Evolutionary conservation across 768 basidiomycete species (phyloP).

Genomic region (Pulveroboletus sp.): DNA sequence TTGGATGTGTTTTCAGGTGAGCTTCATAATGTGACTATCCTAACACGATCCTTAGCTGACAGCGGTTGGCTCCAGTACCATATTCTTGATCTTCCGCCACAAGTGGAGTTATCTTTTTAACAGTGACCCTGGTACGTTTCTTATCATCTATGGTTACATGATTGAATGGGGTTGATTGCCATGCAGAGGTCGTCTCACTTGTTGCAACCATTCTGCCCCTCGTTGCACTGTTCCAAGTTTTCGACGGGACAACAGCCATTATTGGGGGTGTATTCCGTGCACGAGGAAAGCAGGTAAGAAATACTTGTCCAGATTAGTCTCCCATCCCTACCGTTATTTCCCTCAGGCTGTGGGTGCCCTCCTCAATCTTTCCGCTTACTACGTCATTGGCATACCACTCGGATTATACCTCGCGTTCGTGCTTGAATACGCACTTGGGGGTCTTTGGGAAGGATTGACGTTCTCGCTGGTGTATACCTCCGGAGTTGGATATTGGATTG

Average conservation of each 20-base stretch:
- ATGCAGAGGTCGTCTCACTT: conserved; percentile 39
- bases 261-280: conserved; percentile 79
- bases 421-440: conserved; percentile 52
- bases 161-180: too few relatives aligned
- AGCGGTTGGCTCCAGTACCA: conserved; percentile 32
- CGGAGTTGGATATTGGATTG: conserved; percentile 50
- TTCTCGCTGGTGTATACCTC: conserved; percentile 61
- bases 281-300: conserved; percentile 63
- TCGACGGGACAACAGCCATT: conserved; percentile 72
- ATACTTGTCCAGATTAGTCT: background rate
- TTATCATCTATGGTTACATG: too few relatives aligned
- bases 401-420: conserved; percentile 77
- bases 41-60: background rate
- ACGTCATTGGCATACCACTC: conserved; percentile 77
- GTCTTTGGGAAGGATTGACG: conserved; percentile 85
- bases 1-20: conserved; percentile 68
- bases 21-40: background rate
- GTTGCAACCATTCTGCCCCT: conserved; percentile 69
- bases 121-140: conserved; percentile 50
- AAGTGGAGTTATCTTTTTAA: conserved; percentile 77
- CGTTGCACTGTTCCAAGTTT: conserved; percentile 78
- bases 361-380: conserved; percentile 62
- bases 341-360: conserved; percentile 66
- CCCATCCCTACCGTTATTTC: background rate
- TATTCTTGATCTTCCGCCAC: conserved; percentile 59